Percentiles rank a stretch among this genome's conserved stretches.
phyloP scores from a whole-genome alignment of 805 yeast genomes.

The Suhomyces xylopsoci region DNA sequence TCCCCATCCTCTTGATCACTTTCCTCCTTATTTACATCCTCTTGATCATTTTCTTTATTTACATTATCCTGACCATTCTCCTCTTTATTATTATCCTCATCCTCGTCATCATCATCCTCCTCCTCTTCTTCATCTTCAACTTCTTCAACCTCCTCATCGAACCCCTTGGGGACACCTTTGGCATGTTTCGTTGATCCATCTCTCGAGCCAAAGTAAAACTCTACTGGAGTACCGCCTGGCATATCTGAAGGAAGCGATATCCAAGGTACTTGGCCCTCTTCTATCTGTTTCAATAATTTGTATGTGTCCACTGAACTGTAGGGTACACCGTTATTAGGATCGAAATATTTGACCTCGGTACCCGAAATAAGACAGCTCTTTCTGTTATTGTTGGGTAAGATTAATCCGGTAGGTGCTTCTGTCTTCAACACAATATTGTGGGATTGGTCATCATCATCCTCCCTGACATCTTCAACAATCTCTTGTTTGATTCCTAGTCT shows the following conservation, averaged over 20 bases:
- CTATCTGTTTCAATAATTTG: constrained; percentile 52
- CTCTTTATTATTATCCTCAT: neutral
- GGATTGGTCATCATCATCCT: constrained; percentile 37
- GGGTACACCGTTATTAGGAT: constrained; percentile 85
- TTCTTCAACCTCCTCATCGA: constrained; percentile 33
- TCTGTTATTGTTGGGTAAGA: constrained; percentile 65
- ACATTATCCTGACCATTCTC: neutral
- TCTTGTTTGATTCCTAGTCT: constrained; percentile 57
- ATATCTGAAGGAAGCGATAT: constrained; percentile 45
- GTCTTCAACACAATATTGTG: constrained; percentile 51
- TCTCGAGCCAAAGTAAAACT: constrained; percentile 39
- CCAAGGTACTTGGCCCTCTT: constrained; percentile 52
- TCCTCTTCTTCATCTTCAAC: neutral
- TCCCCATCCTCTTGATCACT: neutral
- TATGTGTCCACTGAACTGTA: constrained; percentile 83
- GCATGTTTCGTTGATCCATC: constrained; percentile 67
- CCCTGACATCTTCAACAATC: constrained; percentile 44
- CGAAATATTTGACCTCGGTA: constrained; percentile 74
- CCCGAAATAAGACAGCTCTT: constrained; percentile 75
- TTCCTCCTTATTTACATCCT: neutral
- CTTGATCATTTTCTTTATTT: neutral
- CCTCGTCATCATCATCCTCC: neutral
- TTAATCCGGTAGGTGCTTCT: constrained; percentile 71
- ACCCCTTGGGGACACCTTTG: constrained; percentile 85
- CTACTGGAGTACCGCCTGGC: constrained; percentile 51